These are phyloP conservation scores for Ulota crispa DNA, from an alignment of 225 moss, liverwort and hornwort genomes.

Conservation along the genomic window DNA sequence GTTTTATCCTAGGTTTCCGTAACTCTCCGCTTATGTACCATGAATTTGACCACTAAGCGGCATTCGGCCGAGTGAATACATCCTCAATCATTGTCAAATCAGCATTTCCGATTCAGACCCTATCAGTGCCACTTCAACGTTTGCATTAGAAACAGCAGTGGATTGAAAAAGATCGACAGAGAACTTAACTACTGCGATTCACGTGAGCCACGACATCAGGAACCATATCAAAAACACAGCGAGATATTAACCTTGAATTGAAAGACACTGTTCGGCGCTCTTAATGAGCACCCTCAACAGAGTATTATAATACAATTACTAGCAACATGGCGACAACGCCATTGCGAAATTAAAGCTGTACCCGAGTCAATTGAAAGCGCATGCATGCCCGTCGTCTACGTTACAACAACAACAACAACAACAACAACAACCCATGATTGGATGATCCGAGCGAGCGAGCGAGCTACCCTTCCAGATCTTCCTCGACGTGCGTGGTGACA, in stretches of 20 bases:
- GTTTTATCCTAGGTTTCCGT: background rate
- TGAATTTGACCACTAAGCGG: background rate
- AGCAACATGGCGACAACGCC: background rate
- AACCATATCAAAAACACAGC: background rate
- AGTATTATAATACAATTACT: background rate
- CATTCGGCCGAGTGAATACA: background rate
- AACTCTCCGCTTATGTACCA: background rate
- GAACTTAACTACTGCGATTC: background rate
- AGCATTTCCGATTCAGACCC: background rate
- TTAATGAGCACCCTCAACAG: background rate
- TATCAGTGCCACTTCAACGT: background rate
- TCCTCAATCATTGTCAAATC: background rate
- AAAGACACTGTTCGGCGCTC: background rate
- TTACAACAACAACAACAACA: background rate
- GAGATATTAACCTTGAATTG: background rate
- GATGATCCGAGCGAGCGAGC: too few species aligned
- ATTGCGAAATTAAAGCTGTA: background rate
- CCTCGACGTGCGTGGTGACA: slow-evolving; percentile 53
- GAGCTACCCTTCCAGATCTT: slow-evolving; percentile 20
- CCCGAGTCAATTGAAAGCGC: background rate
- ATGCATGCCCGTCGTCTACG: background rate
- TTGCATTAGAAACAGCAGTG: background rate
- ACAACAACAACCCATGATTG: too few species aligned
- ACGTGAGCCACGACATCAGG: background rate
- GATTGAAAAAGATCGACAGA: background rate